Evolutionary conservation across 768 basidiomycete species (phyloP), one percentile per base, ranked within the genome.

Genomic region (Tylopilus sp.): DNA sequence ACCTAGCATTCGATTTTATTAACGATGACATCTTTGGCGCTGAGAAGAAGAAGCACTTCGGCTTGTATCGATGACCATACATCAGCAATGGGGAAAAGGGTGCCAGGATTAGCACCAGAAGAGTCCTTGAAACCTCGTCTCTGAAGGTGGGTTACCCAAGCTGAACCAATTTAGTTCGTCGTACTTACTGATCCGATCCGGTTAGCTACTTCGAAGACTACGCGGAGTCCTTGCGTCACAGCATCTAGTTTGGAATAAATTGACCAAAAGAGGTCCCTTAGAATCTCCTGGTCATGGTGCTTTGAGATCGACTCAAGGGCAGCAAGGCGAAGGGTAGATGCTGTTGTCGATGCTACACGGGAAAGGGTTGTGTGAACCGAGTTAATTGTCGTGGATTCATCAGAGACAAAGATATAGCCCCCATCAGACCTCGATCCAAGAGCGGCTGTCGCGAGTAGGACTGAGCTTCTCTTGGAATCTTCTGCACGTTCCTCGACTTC

Each of bases 211-310:
- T 99, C 97, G 56, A 86, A 93, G 4, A 94, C 81, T 5, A 97
- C 86, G 48, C 94, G 77, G 56, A 97, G 75, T 11, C 95, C 92
- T 67, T 99, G 95, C 14, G 88, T 79, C 19, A 98, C 89, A 28
- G 97, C 97, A 64, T 94, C 87, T 43, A 99, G 64, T 70, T 99
- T 98, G 16, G 93, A 97, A 67, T 92, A 99, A 16, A 96, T 66
- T 3, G 96, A 97, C 96, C 96, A 98, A 70, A 98, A 98, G 31
- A 99, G 77, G 68, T 98, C 97, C 54, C 76, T 80, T 49, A 99
- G 69, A 14, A 89, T 87, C 63, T 96, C 93, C 54, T 92, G 89
- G 61, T 97, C 90, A 17, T 78, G 74, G 29, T 83, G 79, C 56
- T 85, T 88, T 0, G 83, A 74, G 17, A 85, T 81, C 8, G 85